Evolutionary conservation across 805 yeast genomes (phyloP).

Genomic region (Scheffersomyces coipomensis): DNA sequence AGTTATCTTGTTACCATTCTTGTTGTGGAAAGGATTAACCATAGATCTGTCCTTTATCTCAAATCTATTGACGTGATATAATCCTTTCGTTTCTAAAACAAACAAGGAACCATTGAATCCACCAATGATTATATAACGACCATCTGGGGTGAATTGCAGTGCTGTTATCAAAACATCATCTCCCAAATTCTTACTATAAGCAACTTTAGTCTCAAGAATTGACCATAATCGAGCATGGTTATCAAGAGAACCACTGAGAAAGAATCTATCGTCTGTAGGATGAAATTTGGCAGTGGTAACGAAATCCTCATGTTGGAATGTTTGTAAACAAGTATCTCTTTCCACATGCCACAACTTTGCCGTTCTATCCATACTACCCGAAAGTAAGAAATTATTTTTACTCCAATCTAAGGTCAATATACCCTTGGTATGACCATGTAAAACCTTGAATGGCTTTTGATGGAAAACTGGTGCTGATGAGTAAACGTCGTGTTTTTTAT

Average conservation of each 20-base stretch:
- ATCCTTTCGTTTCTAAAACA: constrained; percentile 61
- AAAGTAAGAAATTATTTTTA: constrained; percentile 72
- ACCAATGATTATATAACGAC: constrained; percentile 64
- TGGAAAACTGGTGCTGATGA: constrained; percentile 78
- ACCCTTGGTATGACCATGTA: constrained; percentile 67
- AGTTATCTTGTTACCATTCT: constrained; percentile 56
- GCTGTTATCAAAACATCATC: constrained; percentile 74
- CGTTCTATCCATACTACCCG: constrained; percentile 84
- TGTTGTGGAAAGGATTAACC: constrained; percentile 20
- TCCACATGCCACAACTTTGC: constrained; percentile 85
- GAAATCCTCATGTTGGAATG: constrained; percentile 74
- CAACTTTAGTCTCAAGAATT: constrained; percentile 66
- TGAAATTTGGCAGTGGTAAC: constrained; percentile 81
- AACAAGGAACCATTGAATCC: constrained; percentile 73
- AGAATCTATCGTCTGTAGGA: constrained; percentile 84
- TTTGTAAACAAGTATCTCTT: constrained; percentile 56
- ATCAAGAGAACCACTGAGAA: constrained; percentile 79
- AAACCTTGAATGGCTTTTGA: constrained; percentile 57
- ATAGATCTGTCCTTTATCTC: constrained; percentile 30
- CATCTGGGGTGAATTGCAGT: constrained; percentile 65
- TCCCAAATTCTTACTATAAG: constrained; percentile 49
- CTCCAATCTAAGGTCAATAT: constrained; percentile 86
- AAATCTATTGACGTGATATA: constrained; percentile 38
- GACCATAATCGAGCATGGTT: constrained; percentile 80
- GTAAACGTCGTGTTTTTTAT: constrained; percentile 11